phyloP scores from a whole-genome alignment of 192 early-diverging fungal genomes.

The Coemansia sp. region DNA sequence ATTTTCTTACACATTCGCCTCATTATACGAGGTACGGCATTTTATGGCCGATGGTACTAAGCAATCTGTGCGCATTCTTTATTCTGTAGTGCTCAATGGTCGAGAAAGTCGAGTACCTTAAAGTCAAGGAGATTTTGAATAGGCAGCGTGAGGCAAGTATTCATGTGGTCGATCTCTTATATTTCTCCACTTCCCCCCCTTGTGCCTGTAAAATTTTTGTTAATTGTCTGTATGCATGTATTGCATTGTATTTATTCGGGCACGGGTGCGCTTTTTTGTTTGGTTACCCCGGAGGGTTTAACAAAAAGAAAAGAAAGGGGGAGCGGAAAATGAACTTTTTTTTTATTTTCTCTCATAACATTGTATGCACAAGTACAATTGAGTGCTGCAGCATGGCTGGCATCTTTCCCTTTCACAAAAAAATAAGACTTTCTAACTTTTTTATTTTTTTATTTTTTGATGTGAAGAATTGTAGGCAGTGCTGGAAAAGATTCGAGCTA shows the following conservation, averaged over 20 bases:
- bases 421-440: neutral
- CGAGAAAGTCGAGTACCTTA: slow-evolving; percentile 83
- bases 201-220: slow-evolving; percentile 8
- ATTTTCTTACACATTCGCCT: slow-evolving; percentile 1
- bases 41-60: neutral
- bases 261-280: neutral
- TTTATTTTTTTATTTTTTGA: neutral
- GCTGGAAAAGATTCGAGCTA: slow-evolving; percentile 79
- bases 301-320: neutral
- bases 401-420: neutral
- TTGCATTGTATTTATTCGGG: slow-evolving; percentile 11
- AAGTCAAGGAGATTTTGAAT: slow-evolving; percentile 70
- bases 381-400: neutral
- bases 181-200: neutral
- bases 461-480: slow-evolving; percentile 61
- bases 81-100: slow-evolving; percentile 81
- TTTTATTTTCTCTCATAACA: neutral
- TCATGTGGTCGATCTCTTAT: neutral
- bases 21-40: no score
- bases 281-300: neutral
- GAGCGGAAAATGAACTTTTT: neutral
- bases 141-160: slow-evolving; percentile 64
- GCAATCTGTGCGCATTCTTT: neutral
- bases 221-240: slow-evolving; percentile 10
- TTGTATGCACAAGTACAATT: slow-evolving; percentile 15